Evolutionary conservation across 2,329 filamentous ascomycete genomes (phyloP), one percentile per base, ranked within the genome.

Genomic region (Hymenoscyphus repandus): DNA sequence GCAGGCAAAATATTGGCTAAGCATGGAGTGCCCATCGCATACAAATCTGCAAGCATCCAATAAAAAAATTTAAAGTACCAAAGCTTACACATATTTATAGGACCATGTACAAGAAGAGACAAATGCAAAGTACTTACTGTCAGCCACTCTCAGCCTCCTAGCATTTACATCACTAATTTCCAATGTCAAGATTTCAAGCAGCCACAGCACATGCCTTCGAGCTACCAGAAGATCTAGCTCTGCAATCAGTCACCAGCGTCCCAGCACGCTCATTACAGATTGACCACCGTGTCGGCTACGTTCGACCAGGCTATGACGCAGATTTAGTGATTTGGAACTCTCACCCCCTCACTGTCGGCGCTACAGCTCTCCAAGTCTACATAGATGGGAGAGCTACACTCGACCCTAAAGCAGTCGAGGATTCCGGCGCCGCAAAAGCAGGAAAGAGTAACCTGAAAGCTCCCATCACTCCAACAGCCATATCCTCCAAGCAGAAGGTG

Each of bases 301-400:
- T 64, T 7, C 67, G 68, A 12, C 58, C 69, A 3, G 73, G 74
- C 3, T 76, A 74, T 50, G 75, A 78, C 58, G 75, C 74, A 12
- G 74, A 78, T 50, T 57, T 77, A 30, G 74, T 74, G 4, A 65
- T 76, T 4, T 77, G 74, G 74, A 70, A 76, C 51, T 68, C 68
- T 0, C 72, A 77, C 52, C 74, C 74, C 2, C 64, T 77, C 1
- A 64, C 68, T 11, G 57, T 72, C 13, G 74, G 73, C 5, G 72
- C 74, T 10, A 74, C 69, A 3, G 70, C 74, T 3, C 57, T 71
- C 9, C 72, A 76, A 50, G 74, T 77, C 12, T 75, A 69, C 34
- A 71, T 76, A 53, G 74, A 77, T 56, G 74, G 74, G 2, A 65
- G 58, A 30, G 56, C 66, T 31, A 67, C 66, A 20, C 55, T 72